These are phyloP conservation scores for Monilinia vaccinii-corymbosi DNA, from an alignment of 2,329 filamentous ascomycete species.

Conservation along the genomic window DNA sequence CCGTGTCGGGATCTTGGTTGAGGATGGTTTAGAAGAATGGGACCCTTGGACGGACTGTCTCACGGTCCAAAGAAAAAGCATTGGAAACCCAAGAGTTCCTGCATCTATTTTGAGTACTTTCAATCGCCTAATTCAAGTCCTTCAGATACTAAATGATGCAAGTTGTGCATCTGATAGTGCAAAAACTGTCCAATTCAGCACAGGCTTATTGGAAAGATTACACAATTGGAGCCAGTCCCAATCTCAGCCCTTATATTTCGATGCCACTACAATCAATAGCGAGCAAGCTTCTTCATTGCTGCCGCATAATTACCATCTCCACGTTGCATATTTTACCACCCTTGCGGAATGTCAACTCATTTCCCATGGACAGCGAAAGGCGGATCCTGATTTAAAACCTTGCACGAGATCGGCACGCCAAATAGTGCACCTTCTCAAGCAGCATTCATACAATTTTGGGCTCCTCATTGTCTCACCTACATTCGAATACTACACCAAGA, in stretches of 20 bases:
- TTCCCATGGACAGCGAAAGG: constrained; percentile 15
- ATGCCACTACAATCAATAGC: constrained; percentile 15
- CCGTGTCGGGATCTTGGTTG: constrained; percentile 41
- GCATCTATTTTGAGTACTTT: constrained; percentile 29
- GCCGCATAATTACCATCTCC: constrained; percentile 28
- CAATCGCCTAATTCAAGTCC: constrained; percentile 28
- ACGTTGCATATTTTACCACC: constrained; percentile 25
- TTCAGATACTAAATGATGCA: constrained; percentile 26
- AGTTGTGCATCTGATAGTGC: constrained; percentile 15
- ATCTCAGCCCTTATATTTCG: constrained; percentile 20
- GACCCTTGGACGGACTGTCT: constrained; percentile 55
- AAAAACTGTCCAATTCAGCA: constrained; percentile 16
- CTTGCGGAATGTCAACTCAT: constrained; percentile 23
- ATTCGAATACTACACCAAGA: constrained; percentile 33
- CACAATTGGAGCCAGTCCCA: constrained; percentile 23
- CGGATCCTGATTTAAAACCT: constrained; percentile 22
- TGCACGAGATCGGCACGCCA: constrained; percentile 31
- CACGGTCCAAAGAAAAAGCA: constrained; percentile 28
- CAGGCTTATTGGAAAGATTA: constrained; percentile 21
- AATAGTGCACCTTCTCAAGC: constrained; percentile 30
- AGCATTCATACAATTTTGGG: constrained; percentile 34
- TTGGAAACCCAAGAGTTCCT: constrained; percentile 23
- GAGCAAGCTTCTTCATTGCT: constrained; percentile 20
- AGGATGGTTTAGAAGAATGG: constrained; percentile 67
- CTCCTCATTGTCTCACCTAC: constrained; percentile 33